A percentile compares a stretch with the other conserved stretches of the same genome.
These are phyloP conservation scores for Myotisia sp. DNA, from an alignment of 2,329 filamentous ascomycete species.

Conservation along the genomic window DNA sequence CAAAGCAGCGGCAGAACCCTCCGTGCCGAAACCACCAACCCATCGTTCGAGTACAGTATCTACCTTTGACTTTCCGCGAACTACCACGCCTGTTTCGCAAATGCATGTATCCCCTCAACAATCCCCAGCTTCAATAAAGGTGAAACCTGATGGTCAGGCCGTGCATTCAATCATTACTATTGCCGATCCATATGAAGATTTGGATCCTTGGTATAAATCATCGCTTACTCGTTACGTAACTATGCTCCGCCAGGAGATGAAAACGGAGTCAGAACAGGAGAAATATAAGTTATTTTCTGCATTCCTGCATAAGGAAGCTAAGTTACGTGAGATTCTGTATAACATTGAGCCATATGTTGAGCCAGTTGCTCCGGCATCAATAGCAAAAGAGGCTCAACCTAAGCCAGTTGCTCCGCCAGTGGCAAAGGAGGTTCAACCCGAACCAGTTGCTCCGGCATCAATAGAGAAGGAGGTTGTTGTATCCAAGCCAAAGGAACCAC, in stretches of 20 bases:
- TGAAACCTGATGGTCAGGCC: conserved; percentile 5
- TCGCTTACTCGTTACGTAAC: conserved; percentile 41
- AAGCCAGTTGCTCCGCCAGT: conserved; percentile 1
- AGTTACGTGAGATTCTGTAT: conserved; percentile 35
- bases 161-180: conserved; percentile 15
- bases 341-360: conserved; percentile 30
- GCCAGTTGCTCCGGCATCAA: neutral
- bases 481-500: conserved; percentile 1
- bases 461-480: neutral
- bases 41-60: conserved; percentile 3
- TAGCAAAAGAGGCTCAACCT: conserved; percentile 15
- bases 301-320: conserved; percentile 36
- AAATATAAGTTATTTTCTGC: conserved; percentile 40
- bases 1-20: neutral
- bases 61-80: conserved; percentile 7
- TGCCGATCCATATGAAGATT: conserved; percentile 36
- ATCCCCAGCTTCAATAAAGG: neutral
- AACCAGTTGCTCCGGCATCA: neutral
- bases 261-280: conserved; percentile 34
- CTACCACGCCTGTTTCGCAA: conserved; percentile 6
- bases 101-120: conserved; percentile 6
- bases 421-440: conserved; percentile 8
- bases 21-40: conserved; percentile 1
- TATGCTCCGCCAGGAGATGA: conserved; percentile 41
- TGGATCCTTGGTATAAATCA: conserved; percentile 44